These are phyloP conservation scores for Linderina pennispora DNA, from an alignment of 192 early-diverging fungal genomes.

Conservation along the genomic window DNA sequence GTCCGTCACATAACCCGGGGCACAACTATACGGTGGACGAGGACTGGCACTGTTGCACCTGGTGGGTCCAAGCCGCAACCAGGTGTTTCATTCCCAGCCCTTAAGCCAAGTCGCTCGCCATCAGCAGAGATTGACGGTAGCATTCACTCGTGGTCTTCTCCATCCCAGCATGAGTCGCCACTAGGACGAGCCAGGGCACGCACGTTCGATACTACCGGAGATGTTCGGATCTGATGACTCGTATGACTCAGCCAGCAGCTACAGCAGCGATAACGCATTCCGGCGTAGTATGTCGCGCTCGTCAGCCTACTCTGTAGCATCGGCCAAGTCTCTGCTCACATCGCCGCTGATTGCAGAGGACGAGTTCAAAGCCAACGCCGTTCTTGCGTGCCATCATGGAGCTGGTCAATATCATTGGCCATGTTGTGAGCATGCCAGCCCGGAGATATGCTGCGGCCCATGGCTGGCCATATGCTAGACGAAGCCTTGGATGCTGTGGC, in stretches of 20 bases:
- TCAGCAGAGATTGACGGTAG: no score
- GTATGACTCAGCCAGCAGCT: not conserved
- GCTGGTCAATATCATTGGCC: constrained; percentile 28
- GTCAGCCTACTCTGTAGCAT: constrained; percentile 18
- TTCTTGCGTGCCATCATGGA: constrained; percentile 33
- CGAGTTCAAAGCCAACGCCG: constrained; percentile 37
- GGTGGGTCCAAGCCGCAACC: no score
- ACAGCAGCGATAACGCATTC: not conserved
- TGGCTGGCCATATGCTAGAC: constrained; percentile 12
- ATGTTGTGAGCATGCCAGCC: constrained; percentile 15
- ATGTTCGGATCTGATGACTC: not conserved
- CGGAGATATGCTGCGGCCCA: constrained; percentile 28
- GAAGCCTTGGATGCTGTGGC: constrained; percentile 11
- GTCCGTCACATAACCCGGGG: no score
- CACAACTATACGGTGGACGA: no score
- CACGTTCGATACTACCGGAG: no score
- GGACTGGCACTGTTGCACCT: no score
- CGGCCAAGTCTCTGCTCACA: constrained; percentile 10
- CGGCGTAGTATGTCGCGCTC: constrained; percentile 16
- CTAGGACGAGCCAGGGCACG: no score
- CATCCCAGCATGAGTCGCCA: no score
- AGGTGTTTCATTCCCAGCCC: no score
- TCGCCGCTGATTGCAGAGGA: constrained; percentile 37
- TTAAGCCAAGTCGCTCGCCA: no score
- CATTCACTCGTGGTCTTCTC: no score